Evolutionary conservation across 2,329 filamentous ascomycete species (phyloP).

Genomic region (Ascochyta rabiei): DNA sequence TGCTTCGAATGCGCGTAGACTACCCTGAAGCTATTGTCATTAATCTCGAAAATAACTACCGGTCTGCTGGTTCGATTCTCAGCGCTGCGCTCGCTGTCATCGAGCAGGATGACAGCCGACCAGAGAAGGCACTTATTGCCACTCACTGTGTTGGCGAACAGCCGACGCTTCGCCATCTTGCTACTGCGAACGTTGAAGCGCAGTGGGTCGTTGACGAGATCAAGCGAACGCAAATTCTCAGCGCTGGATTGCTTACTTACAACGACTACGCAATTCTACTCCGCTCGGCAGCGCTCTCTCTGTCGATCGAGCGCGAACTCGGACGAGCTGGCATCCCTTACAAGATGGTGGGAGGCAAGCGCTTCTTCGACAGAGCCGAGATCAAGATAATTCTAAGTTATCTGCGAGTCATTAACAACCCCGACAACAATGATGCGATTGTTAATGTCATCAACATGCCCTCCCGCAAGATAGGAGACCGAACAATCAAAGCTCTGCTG

Average conservation of each 20-base stretch:
- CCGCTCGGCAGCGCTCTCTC: slow-evolving; percentile 80
- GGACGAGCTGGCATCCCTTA: slow-evolving; percentile 84
- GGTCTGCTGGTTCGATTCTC: slow-evolving; percentile 86
- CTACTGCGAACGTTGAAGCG: slow-evolving; percentile 74
- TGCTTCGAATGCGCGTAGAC: slow-evolving; percentile 76
- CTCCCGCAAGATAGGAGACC: slow-evolving; percentile 78
- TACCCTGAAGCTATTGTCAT: slow-evolving; percentile 82
- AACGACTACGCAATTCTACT: slow-evolving; percentile 86
- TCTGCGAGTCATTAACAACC: slow-evolving; percentile 81
- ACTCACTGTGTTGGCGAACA: slow-evolving; percentile 80
- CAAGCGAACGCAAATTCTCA: slow-evolving; percentile 70
- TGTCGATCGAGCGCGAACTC: slow-evolving; percentile 83
- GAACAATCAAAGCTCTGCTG: slow-evolving; percentile 74
- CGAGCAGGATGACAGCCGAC: slow-evolving; percentile 82
- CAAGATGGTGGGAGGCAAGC: slow-evolving; percentile 87
- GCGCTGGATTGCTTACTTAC: slow-evolving; percentile 72
- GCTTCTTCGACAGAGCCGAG: slow-evolving; percentile 91
- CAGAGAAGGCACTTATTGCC: slow-evolving; percentile 78
- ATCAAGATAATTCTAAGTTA: slow-evolving; percentile 90
- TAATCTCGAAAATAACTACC: slow-evolving; percentile 90
- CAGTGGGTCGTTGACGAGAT: slow-evolving; percentile 90
- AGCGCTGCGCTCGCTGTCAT: slow-evolving; percentile 83
- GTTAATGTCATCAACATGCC: slow-evolving; percentile 85
- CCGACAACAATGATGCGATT: slow-evolving; percentile 85
- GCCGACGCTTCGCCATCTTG: slow-evolving; percentile 79